Percentiles rank a stretch among this genome's conserved stretches.
phyloP scores from a whole-genome alignment of 2,329 filamentous ascomycete genomes.

The Biscogniauxia sp. region DNA sequence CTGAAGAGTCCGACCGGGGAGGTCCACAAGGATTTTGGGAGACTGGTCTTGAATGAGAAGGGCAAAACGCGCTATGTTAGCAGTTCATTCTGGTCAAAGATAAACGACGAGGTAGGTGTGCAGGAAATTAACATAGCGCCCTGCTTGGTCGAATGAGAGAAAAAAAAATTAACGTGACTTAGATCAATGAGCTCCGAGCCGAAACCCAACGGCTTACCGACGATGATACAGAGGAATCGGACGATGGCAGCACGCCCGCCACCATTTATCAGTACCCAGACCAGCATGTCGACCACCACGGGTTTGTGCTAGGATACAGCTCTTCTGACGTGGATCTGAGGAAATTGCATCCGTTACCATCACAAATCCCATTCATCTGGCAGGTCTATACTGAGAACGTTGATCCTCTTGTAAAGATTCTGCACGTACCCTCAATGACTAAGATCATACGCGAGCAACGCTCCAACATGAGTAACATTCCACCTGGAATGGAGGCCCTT shows the following conservation, averaged over 20 bases:
- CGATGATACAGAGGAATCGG: constrained; percentile 57
- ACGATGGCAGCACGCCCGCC: constrained; percentile 54
- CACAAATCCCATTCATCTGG: constrained; percentile 67
- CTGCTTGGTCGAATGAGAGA: constrained; percentile 3
- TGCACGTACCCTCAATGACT: constrained; percentile 67
- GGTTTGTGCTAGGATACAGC: constrained; percentile 71
- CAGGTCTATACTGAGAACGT: constrained; percentile 70
- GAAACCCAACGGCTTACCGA: constrained; percentile 49
- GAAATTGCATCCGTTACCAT: constrained; percentile 62
- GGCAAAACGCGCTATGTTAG: constrained; percentile 71
- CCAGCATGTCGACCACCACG: constrained; percentile 56
- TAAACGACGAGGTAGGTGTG: constrained; percentile 66
- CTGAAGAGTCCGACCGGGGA: constrained; percentile 32
- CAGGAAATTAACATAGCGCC: neutral
- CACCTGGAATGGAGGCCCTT: constrained; percentile 56
- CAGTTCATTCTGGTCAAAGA: constrained; percentile 72
- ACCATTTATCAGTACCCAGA: constrained; percentile 35
- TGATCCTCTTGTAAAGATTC: constrained; percentile 67
- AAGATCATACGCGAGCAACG: constrained; percentile 60
- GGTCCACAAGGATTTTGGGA: constrained; percentile 57
- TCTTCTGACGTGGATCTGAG: constrained; percentile 67
- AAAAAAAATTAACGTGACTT: constrained; percentile 5
- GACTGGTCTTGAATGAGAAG: constrained; percentile 67
- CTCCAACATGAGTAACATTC: constrained; percentile 56
- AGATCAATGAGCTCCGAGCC: constrained; percentile 41